phyloP scores from a whole-genome alignment of 2,329 filamentous ascomycete species.

The Amauroascus niger region DNA sequence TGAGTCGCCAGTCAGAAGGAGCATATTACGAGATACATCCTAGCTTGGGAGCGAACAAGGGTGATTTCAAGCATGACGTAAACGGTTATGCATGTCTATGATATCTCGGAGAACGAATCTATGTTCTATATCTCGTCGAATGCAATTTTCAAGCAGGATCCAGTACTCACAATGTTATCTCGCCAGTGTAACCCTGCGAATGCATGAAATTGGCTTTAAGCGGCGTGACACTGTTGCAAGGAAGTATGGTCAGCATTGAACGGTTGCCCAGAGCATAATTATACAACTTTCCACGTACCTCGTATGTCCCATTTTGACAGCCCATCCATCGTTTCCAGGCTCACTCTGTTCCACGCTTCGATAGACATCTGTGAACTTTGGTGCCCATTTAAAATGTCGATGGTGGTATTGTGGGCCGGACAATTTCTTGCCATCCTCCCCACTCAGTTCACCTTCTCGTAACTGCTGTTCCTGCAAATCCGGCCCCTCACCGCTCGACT shows the following conservation, averaged over 20 bases:
- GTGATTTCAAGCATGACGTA: background rate
- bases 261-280: background rate
- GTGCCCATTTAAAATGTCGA: constrained; percentile 92
- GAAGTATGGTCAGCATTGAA: constrained; percentile 17
- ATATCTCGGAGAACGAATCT: constrained; percentile 19
- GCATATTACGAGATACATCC: background rate
- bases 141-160: constrained; percentile 17
- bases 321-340: constrained; percentile 87
- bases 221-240: constrained; percentile 62
- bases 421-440: constrained; percentile 20
- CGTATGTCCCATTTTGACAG: constrained; percentile 75
- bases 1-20: constrained; percentile 4
- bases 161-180: constrained; percentile 72
- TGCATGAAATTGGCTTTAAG: constrained; percentile 91
- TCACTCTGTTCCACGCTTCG: constrained; percentile 69
- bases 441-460: constrained; percentile 51
- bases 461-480: constrained; percentile 65
- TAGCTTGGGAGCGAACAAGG: background rate
- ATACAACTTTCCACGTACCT: constrained; percentile 47
- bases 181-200: constrained; percentile 53
- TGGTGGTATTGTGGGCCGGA: constrained; percentile 51
- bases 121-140: constrained; percentile 22
- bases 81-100: constrained; percentile 9
- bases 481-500: constrained; percentile 48
- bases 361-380: constrained; percentile 76